These are phyloP conservation scores for Termitomyces sp. DNA, from an alignment of 1,284 basidiomycete species.

Conservation along the genomic window DNA sequence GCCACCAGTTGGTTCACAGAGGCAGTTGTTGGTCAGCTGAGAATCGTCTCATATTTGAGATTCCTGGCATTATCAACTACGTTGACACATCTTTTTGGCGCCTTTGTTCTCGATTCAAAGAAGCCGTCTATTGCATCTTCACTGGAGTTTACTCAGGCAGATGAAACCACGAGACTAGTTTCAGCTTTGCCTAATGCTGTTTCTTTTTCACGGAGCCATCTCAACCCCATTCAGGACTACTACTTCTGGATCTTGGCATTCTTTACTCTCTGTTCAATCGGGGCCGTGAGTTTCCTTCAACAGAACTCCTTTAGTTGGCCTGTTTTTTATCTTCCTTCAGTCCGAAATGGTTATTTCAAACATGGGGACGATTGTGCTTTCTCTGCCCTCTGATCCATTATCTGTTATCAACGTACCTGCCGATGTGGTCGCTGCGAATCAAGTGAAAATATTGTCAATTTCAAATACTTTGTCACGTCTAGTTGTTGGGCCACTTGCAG, in stretches of 20 bases:
- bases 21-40: slow-evolving; percentile 37
- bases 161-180: slow-evolving; percentile 43
- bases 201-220: slow-evolving; percentile 1
- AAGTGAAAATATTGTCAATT: slow-evolving; percentile 67
- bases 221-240: slow-evolving; percentile 37
- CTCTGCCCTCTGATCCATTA: slow-evolving; percentile 26
- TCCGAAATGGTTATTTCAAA: slow-evolving; percentile 80
- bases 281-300: slow-evolving; percentile 44
- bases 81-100: slow-evolving; percentile 48
- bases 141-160: slow-evolving; percentile 12
- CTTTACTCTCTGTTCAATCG: slow-evolving; percentile 48
- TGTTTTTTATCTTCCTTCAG: slow-evolving; percentile 29
- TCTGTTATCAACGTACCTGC: slow-evolving; percentile 18
- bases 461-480: slow-evolving; percentile 70
- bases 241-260: slow-evolving; percentile 55
- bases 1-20: slow-evolving; percentile 57
- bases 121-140: slow-evolving; percentile 4
- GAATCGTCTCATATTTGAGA: slow-evolving; percentile 50
- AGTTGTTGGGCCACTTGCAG: slow-evolving; percentile 62
- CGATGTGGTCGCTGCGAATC: slow-evolving; percentile 40
- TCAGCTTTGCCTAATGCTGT: slow-evolving; percentile 19
- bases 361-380: slow-evolving; percentile 71
- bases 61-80: slow-evolving; percentile 55
- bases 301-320: background rate
- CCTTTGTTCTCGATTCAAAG: slow-evolving; percentile 35